Evolutionary conservation across 176 grass and related monocot genomes (phyloP), one percentile per base, ranked within the genome.

Genomic region (Eleusine coracana): DNA sequence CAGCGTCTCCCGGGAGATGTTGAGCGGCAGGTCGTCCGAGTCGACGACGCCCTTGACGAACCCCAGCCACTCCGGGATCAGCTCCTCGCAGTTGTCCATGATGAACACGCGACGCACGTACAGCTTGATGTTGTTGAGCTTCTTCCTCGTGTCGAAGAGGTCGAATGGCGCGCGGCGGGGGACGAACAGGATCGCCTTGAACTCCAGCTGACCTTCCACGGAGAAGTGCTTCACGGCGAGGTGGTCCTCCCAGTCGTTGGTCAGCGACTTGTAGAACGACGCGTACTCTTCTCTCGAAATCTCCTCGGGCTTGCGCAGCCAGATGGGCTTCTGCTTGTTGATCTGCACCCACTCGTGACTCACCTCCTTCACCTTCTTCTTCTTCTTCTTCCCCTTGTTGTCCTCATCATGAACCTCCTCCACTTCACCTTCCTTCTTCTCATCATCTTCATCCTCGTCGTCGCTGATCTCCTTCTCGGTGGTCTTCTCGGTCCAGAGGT

Each of bases 1-100:
- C 11, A 94, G 87, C 38, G 5, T 94, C 86, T 94, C 92, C 45
- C 89, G 86, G 3, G 86, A 91, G 61, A 91, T 94, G 41, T 91
- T 91, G 36, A 94, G 86, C 20, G 92, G 89, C n/a, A 94, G 93
- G 66, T 98, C 93, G 85, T 98, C 96, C 3, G 96, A 98, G 73
- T 98, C 96, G 23, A 98, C 91, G 72, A 98, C 93, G 1, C 96
- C 96, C 75, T 98, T 95, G 3, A 96, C 85, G 39, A 98, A 98
- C 56, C 96, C 88, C 64, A 96, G 66, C 82, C 92, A 95, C 73
- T 98, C 93, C 0, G 96, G 96, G 51, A 98, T 98, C 28, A 98
- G 49, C 75, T 98, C 96, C 64, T 98, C 93, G 6, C 93, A 98
- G 85, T 98, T 95, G 67, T 98, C 96, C 96, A 98, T 98, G 80